Base-by-base conservation (phyloP, 1,284 basidiomycete species). In the Ganoderma lingzhi region DNA sequence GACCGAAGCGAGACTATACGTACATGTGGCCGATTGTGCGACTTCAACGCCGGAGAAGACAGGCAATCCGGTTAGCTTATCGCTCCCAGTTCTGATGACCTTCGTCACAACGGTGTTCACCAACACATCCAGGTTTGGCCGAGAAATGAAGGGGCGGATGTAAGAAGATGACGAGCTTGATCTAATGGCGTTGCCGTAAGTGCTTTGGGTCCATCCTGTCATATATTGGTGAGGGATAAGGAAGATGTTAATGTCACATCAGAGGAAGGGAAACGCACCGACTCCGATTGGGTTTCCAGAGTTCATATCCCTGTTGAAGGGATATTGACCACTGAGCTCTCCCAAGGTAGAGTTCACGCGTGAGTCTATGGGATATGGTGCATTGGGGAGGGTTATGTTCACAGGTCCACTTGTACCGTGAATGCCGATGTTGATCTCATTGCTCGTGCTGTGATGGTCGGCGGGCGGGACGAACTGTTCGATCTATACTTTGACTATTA, bases 111-210 rank as follows among this genome's bases (percentile, higher is more conserved):
- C 80, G 1, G 83, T 80, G 60, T 84, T 79, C 30, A 85, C 69
- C 1, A 86, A 75, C 37, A 87, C 78, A 64, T 84, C 81, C 2
- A 87, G 69, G 70, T 86, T 87, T 8, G 78, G 70, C 10, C 84
- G 74, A 45, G 71, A 71, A 28, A 79, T 69, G 3, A 75, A 69
- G 17, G 80, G 78, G 1, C 76, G 72, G 23, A 87, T 69, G 62
- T 80, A 81, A n/a, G 76, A 76, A 15, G 73, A 74, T 3, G 78
- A 74, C 12, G 78, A 74, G 72, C 51, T 80, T 73, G n/a, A 81
- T 76, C 55, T 79, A 69, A 67, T 79, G 76, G 75, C 77, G 14
- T 69, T 68, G 2, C 75, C 75, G 37, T 71, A 64, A 0, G 75
- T 67, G 48, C 67, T 67, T 45, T 75, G 75, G 6, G 78, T 63